phyloP scores from a whole-genome alignment of 1,284 basidiomycete genomes.

The Heterobasidion annosum region DNA sequence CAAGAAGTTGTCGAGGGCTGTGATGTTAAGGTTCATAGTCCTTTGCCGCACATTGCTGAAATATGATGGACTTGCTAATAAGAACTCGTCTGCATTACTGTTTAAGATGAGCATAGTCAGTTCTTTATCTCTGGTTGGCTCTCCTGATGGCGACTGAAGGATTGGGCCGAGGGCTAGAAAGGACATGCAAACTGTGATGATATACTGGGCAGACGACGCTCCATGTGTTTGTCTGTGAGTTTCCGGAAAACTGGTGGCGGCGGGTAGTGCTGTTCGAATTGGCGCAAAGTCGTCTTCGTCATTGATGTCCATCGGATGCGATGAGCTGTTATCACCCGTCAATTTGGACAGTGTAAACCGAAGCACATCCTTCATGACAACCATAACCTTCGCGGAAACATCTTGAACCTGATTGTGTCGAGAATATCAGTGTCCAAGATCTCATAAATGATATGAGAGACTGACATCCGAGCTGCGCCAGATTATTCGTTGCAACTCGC shows the following conservation, averaged over 20 bases:
- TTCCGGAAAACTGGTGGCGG: constrained; percentile 14
- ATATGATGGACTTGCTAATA: constrained; percentile 48
- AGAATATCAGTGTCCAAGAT: not conserved
- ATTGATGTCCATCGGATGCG: constrained; percentile 14
- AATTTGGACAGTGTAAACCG: constrained; percentile 17
- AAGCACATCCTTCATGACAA: constrained; percentile 29
- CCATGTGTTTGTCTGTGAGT: constrained; percentile 20
- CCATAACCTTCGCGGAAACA: constrained; percentile 30
- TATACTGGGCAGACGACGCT: constrained; percentile 17
- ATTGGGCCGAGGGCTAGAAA: constrained; percentile 51
- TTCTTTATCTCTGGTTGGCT: constrained; percentile 54
- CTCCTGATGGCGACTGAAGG: constrained; percentile 45
- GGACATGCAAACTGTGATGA: constrained; percentile 40
- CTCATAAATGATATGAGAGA: not conserved
- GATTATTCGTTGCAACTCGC: constrained; percentile 37
- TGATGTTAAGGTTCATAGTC: constrained; percentile 42
- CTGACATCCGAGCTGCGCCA: constrained; percentile 61
- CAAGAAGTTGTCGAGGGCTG: constrained; percentile 46
- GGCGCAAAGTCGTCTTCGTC: constrained; percentile 64
- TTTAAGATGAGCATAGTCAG: constrained; percentile 51
- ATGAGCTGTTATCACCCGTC: constrained; percentile 1
- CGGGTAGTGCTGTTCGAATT: constrained; percentile 34
- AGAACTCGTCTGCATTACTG: constrained; percentile 43
- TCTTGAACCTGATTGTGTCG: constrained; percentile 41
- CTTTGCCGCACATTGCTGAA: constrained; percentile 46